These are phyloP conservation scores for Stachybotrys chartarum DNA, from an alignment of 2,329 filamentous ascomycete species.

Conservation along the genomic window DNA sequence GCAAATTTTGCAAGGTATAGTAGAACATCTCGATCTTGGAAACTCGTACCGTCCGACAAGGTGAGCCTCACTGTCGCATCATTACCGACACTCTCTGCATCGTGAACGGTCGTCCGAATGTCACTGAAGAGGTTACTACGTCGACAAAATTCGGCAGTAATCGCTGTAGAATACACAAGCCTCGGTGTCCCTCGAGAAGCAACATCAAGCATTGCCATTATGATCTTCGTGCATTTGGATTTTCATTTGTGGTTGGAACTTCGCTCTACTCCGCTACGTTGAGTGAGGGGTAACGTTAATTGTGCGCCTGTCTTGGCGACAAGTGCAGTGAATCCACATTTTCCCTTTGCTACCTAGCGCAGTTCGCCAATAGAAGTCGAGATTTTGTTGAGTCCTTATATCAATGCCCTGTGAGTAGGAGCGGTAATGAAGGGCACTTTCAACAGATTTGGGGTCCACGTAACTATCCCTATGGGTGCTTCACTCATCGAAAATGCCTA, in stretches of 20 bases:
- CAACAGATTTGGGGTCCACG: not conserved
- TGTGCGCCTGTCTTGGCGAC: too few species aligned
- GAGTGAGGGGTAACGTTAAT: too few species aligned
- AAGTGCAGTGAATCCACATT: too few species aligned
- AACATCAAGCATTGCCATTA: not conserved
- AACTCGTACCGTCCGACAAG: not conserved
- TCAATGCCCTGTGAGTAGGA: not conserved
- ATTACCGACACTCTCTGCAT: not conserved
- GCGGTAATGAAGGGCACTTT: not conserved
- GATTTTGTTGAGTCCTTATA: not conserved
- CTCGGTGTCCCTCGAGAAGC: not conserved
- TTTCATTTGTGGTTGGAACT: too few species aligned
- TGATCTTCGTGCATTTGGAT: not conserved
- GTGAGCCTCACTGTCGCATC: not conserved
- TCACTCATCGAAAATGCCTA: not conserved
- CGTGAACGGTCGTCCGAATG: not conserved
- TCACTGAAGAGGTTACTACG: not conserved
- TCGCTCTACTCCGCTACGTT: too few species aligned
- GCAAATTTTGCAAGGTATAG: not conserved
- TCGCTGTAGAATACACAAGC: not conserved
- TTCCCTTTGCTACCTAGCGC: too few species aligned
- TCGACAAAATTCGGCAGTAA: not conserved
- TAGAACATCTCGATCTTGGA: not conserved
- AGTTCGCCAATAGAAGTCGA: not conserved
- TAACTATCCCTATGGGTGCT: not conserved